Evolutionary conservation across 768 basidiomycete species (phyloP), one percentile per base, ranked within the genome.

Genomic region (Amanita fuliginea): DNA sequence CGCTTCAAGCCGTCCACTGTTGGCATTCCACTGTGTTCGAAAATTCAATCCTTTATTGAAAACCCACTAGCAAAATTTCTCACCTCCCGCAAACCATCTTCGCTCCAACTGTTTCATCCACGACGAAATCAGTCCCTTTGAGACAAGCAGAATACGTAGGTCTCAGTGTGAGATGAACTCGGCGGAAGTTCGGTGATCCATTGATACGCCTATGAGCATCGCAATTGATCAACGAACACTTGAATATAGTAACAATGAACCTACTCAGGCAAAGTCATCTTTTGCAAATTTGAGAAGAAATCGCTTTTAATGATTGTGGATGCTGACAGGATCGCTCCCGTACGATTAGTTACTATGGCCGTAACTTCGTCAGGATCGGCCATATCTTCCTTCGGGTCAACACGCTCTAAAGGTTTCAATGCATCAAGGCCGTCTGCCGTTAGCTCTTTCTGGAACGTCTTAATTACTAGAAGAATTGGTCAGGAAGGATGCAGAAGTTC

Each of bases 221-320:
- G n/a, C 41, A n/a, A 43, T 24, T 39, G 21, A 24, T 34, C 24
- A 28, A 41, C n/a, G 33, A 10, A 24, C 16, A 16, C 16, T 32
- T 4, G n/a, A 22, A 47, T 30, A 39, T n/a, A 9, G 21, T 6
- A 34, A 13, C 6, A 4, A 14, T 37, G 42, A 8, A 53, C 83
- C 53, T 53, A 94, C 86, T 98, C 96, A 0, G 93, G 88, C 2
- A 99, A 70, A 3, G 89, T 88, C 82, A 96, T 91, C 70, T 97
- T 98, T 67, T 98, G 96, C 28, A 98, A 61, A 60, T 89, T 89
- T 5, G 81, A 81, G 74, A 94, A 94, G 72, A 92, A 91, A 61
- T 94, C 91, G 58, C 86, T 90, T 70, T 99, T 99, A 59, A 98
- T 70, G 56, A 98, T 96, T 1, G 93, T 91, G 4, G 82, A 88